phyloP scores from a whole-genome alignment of 2,329 filamentous ascomycete species.

The Claviceps purpurea region DNA sequence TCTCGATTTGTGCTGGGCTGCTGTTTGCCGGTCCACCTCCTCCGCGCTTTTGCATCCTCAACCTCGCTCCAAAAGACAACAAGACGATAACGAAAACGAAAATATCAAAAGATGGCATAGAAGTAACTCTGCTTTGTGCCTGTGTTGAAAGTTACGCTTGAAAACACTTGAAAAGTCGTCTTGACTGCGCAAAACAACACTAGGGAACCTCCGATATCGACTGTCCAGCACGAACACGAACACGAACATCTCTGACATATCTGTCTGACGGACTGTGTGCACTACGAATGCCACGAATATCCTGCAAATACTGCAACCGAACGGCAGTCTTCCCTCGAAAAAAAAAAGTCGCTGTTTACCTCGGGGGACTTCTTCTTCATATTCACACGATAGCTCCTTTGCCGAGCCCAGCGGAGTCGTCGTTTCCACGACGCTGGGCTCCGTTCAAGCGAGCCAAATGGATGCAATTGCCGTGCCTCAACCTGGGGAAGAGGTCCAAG shows the following conservation, averaged over 20 bases:
- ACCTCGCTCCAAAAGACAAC: background rate
- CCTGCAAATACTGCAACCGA: background rate
- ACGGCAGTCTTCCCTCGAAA: background rate
- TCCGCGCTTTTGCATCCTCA: background rate
- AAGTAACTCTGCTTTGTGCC: too few relatives aligned
- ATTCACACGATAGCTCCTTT: background rate
- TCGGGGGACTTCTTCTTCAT: background rate
- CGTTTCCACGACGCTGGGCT: conserved; percentile 10
- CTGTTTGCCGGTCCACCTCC: background rate
- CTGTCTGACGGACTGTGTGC: background rate
- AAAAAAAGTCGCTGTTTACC: background rate
- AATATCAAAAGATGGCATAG: too few relatives aligned
- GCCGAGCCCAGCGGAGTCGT: conserved; percentile 8
- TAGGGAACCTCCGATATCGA: background rate
- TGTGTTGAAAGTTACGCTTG: too few relatives aligned
- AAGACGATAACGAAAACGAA: too few relatives aligned
- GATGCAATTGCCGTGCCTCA: conserved; percentile 11
- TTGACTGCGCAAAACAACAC: background rate
- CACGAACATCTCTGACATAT: too few relatives aligned
- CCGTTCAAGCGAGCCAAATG: conserved; percentile 7
- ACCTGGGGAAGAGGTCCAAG: conserved; percentile 6
- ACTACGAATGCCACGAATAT: background rate
- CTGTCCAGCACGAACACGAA: background rate
- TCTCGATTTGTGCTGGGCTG: background rate
- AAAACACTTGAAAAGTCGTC: too few relatives aligned